phyloP scores from a whole-genome alignment of 2,329 filamentous ascomycete genomes.

The Magnaporthales sp. region DNA sequence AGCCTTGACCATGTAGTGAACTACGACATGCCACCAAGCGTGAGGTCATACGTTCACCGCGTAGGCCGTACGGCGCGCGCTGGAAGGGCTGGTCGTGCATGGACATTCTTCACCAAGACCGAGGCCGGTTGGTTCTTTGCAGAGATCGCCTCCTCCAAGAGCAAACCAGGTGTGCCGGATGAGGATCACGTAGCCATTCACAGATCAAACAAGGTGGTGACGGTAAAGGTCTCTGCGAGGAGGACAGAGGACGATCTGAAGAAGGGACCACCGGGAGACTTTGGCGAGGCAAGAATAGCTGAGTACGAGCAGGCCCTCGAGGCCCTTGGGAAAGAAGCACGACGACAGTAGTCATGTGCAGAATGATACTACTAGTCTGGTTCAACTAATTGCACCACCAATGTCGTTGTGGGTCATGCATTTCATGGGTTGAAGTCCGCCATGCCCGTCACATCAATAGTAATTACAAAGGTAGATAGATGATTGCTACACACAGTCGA shows the following conservation, averaged over 20 bases:
- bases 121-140: constrained; percentile 92
- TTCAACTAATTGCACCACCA: too few species aligned
- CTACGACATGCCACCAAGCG: constrained; percentile 79
- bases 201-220: constrained; percentile 35
- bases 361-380: too few species aligned
- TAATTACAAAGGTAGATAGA: too few species aligned
- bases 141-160: constrained; percentile 56
- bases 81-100: constrained; percentile 65
- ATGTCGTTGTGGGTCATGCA: background rate
- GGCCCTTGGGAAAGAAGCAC: constrained; percentile 53
- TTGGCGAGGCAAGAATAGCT: constrained; percentile 35
- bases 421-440: background rate
- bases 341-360: background rate
- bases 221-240: constrained; percentile 36
- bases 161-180: background rate
- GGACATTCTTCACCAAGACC: constrained; percentile 74
- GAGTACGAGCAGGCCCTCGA: constrained; percentile 50
- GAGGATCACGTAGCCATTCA: constrained; percentile 21
- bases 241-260: constrained; percentile 26
- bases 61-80: constrained; percentile 86
- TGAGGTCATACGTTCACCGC: constrained; percentile 81
- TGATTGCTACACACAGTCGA: too few species aligned
- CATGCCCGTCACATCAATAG: too few species aligned
- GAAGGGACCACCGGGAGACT: constrained; percentile 15
- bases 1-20: constrained; percentile 80